A percentile compares a stretch with the other conserved stretches of the same genome.
phyloP scores from a whole-genome alignment of 208 protist genomes.

The Vickermania ingenoplastis region DNA sequence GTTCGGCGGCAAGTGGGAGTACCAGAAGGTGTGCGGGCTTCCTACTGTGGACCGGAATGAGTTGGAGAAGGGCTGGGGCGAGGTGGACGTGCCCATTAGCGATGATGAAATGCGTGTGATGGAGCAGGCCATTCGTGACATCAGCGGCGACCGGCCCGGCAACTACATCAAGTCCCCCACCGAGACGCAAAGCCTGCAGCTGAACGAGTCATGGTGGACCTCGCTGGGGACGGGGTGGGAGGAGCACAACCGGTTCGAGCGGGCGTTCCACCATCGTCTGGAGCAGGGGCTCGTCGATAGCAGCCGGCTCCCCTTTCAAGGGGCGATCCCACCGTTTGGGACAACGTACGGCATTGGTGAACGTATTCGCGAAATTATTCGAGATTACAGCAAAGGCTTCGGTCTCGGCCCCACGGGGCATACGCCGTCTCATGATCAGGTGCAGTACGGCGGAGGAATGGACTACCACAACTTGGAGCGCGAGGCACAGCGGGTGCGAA shows the following conservation, averaged over 20 bases:
- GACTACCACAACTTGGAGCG: slow-evolving; percentile 43
- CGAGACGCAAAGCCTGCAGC: slow-evolving; percentile 42
- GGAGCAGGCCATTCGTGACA: slow-evolving; percentile 86
- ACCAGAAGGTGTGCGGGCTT: slow-evolving; percentile 57
- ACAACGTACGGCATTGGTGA: slow-evolving; percentile 81
- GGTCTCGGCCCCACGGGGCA: slow-evolving; percentile 74
- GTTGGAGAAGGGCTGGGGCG: slow-evolving; percentile 73
- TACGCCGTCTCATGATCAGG: slow-evolving; percentile 53
- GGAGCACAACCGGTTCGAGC: slow-evolving; percentile 65
- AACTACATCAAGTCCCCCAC: slow-evolving; percentile 78
- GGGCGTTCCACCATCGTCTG: slow-evolving; percentile 42
- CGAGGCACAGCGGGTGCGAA: slow-evolving; percentile 39
- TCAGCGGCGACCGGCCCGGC: slow-evolving; percentile 74
- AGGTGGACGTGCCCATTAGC: slow-evolving; percentile 32
- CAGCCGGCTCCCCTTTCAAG: slow-evolving; percentile 58
- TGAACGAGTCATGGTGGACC: slow-evolving; percentile 83
- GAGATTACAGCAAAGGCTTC: slow-evolving; percentile 77
- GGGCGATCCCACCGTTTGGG: slow-evolving; percentile 67
- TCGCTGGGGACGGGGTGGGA: slow-evolving; percentile 76
- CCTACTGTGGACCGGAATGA: slow-evolving; percentile 85
- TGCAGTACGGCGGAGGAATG: slow-evolving; percentile 4
- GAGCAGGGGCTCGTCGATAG: slow-evolving; percentile 66
- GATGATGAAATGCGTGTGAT: slow-evolving; percentile 64
- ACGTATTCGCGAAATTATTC: slow-evolving; percentile 68
- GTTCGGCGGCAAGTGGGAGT: slow-evolving; percentile 77